Percentiles rank a stretch among this genome's conserved stretches.
Evolutionary conservation across 108 stramenopile genomes (phyloP).

Genomic region (Pelagomonas calceolata): DNA sequence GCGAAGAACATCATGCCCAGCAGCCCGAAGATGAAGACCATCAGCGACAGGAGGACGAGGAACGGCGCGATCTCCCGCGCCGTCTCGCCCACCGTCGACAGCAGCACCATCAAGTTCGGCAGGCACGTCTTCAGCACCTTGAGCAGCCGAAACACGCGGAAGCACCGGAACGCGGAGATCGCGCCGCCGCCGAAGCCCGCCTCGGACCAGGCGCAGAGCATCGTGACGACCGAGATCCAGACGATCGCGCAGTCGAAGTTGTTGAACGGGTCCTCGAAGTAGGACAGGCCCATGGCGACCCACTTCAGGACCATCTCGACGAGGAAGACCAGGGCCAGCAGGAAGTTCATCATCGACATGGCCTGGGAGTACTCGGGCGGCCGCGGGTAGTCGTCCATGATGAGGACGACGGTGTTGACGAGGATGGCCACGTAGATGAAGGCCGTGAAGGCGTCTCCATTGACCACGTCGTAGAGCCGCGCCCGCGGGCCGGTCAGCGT

Average conservation of each 20-base stretch:
- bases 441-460: constrained; percentile 10
- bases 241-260: constrained; percentile 55
- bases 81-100: constrained; percentile 39
- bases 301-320: constrained; percentile 42
- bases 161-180: constrained; percentile 46
- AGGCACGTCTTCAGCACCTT: constrained; percentile 59
- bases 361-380: constrained; percentile 1
- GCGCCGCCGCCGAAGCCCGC: constrained; percentile 33
- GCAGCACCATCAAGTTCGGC: constrained; percentile 42
- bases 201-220: constrained; percentile 23
- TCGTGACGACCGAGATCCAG: constrained; percentile 40
- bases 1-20: constrained; percentile 58
- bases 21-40: constrained; percentile 56
- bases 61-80: constrained; percentile 52
- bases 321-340: constrained; percentile 46
- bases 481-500: background rate
- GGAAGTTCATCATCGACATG: constrained; percentile 41
- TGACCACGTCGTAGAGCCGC: constrained; percentile 13
- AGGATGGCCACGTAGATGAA: constrained; percentile 40
- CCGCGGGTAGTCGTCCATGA: constrained; percentile 52
- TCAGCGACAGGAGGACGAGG: constrained; percentile 45
- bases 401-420: constrained; percentile 53
- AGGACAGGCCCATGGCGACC: constrained; percentile 33
- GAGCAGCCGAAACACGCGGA: constrained; percentile 56
- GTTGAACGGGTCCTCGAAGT: constrained; percentile 33